Base-by-base conservation (phyloP, 495 filamentous ascomycete species). In the Bacidia rubella region DNA sequence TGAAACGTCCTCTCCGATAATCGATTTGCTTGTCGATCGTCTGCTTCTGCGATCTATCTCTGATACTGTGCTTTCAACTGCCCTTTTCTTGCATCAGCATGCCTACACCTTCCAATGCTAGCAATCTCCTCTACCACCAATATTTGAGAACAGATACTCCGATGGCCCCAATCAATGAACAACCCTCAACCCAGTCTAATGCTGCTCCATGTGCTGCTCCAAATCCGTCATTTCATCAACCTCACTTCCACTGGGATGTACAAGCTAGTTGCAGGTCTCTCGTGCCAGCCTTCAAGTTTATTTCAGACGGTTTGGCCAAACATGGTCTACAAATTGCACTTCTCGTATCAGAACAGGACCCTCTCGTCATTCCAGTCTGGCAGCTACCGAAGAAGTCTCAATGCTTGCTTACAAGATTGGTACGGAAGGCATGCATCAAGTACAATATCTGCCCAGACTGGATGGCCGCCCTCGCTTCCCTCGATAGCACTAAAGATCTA, bases 211-310 rank as follows among this genome's bases (percentile, higher is more conserved):
- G 41, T 20, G 9, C 5, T 5, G 17, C 17, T 5, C 17, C 41
- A 44, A 5, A 44, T 9, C 41, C 41, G 9, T n/a, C 41, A 22
- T 17, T 17, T 22, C 41, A 44, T 5, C 41, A 12, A 21, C 47
- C 29, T 17, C 29, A 49, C 26, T 61, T 58, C 26, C 39, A 49
- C 15, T 61, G 59, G 59, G 59, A 61, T 47, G 25, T 58, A 42
- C 59, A 48, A 29, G 39, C 20, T 5, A 56, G 38, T 1, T 56
- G 53, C 50, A 55, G 27, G 22, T 46, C 56, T 27, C 65, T 70
- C 51, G 46, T 74, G 22, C 73, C 73, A 5, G 70, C 69, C 11
- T 62, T 76, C 12, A 69, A 71, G 26, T 74, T 73, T 52, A 70
- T 76, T 47, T 74, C 73, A 43, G 57, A 57, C 47, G 74, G 71